These are phyloP conservation scores for Erodium maritimum DNA, from an alignment of 345 rosid genomes.

Conservation along the genomic window DNA sequence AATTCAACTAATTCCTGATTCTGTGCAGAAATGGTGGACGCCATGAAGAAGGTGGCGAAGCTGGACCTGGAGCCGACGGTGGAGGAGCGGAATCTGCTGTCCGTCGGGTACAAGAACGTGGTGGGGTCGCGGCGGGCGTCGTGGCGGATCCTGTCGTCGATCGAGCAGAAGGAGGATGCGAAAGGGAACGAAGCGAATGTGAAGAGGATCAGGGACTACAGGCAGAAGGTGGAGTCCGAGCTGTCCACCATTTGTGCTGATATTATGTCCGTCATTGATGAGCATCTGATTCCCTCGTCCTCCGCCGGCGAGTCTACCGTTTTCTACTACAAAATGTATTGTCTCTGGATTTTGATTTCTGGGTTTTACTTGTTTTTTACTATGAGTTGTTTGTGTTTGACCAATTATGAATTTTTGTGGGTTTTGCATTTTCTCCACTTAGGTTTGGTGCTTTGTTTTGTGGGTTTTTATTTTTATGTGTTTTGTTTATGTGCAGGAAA, in stretches of 20 bases:
- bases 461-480: too few relatives aligned
- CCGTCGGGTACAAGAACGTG: slow-evolving; percentile 65
- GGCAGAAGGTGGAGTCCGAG: slow-evolving; percentile 52
- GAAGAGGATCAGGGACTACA: slow-evolving; percentile 40
- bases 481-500: slow-evolving; percentile 37
- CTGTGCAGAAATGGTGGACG: slow-evolving; percentile 51
- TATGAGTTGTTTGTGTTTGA: not conserved
- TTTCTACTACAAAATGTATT: slow-evolving; percentile 54
- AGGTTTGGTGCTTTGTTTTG: too few relatives aligned
- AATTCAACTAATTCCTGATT: not conserved
- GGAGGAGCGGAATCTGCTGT: slow-evolving; percentile 53
- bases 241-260: slow-evolving; percentile 38
- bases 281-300: slow-evolving; percentile 56
- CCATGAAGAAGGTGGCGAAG: slow-evolving; percentile 49
- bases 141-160: too few relatives aligned
- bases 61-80: slow-evolving; percentile 40
- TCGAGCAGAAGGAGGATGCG: not conserved
- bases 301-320: slow-evolving; percentile 48
- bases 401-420: slow-evolving; percentile 7
- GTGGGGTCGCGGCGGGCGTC: slow-evolving; percentile 26
- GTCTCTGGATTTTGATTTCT: not conserved
- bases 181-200: slow-evolving; percentile 47
- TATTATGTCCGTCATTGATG: slow-evolving; percentile 49
- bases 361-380: slow-evolving; percentile 1
- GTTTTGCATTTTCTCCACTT: too few relatives aligned